Evolutionary conservation across 192 early-diverging fungal genomes (phyloP).

Genomic region (Backusella tuberculispora): DNA sequence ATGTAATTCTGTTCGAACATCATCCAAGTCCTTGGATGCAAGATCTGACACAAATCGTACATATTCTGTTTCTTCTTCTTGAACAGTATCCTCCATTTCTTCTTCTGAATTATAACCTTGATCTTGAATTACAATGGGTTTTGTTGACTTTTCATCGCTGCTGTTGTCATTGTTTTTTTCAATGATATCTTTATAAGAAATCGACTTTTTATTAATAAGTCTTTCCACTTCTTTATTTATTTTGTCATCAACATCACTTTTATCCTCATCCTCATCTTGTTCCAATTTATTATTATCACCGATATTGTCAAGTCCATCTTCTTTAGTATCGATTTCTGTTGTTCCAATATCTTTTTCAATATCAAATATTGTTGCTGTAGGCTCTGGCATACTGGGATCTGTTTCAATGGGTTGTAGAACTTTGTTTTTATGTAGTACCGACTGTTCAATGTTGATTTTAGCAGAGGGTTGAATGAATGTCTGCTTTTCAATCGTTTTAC

Average conservation of each 20-base stretch:
- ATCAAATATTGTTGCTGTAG: not conserved
- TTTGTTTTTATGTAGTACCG: not conserved
- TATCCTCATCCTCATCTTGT: not conserved
- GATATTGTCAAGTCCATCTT: not conserved
- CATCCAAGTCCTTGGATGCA: constrained; percentile 41
- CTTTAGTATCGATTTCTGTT: not conserved
- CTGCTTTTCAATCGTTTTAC: not conserved
- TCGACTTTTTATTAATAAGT: not conserved
- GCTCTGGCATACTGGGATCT: not conserved
- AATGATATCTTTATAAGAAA: not conserved
- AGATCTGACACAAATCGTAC: constrained; percentile 64
- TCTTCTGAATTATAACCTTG: constrained; percentile 39
- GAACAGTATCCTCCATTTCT: constrained; percentile 20
- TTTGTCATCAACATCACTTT: not conserved
- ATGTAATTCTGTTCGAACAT: constrained; percentile 49
- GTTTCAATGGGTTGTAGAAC: not conserved
- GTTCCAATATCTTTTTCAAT: not conserved
- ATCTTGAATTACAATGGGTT: not conserved
- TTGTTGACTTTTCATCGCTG: not conserved
- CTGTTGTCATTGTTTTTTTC: not conserved
- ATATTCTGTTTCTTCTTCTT: constrained; percentile 65
- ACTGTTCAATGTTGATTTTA: not conserved
- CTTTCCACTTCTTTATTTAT: constrained; percentile 2
- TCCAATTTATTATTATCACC: not conserved
- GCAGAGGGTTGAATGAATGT: not conserved